phyloP scores from a whole-genome alignment of 139 green algal species.

The Medakamo hakoo region DNA sequence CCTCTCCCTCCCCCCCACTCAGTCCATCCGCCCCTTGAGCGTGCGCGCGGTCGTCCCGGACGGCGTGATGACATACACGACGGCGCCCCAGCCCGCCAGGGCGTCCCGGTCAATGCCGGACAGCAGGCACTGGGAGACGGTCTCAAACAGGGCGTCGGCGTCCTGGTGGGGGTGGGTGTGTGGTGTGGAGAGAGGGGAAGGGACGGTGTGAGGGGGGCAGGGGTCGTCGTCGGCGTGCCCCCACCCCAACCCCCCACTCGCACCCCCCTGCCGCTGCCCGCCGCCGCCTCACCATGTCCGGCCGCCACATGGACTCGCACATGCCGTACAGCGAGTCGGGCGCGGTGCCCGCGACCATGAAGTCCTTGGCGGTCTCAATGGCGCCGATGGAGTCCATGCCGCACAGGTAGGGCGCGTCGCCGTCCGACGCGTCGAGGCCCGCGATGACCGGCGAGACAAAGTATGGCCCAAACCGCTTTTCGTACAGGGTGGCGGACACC shows the following conservation, averaged over 20 bases:
- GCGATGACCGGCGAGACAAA: slow-evolving; percentile 88
- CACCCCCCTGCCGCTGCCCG: not conserved
- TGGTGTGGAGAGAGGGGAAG: too few relatives aligned
- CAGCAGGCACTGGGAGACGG: slow-evolving; percentile 76
- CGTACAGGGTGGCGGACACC: slow-evolving; percentile 85
- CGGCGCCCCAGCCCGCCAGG: slow-evolving; percentile 84
- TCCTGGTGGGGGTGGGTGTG: slow-evolving; percentile 18
- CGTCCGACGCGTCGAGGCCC: slow-evolving; percentile 68
- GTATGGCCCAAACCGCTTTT: slow-evolving; percentile 79
- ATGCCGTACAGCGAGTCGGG: slow-evolving; percentile 87
- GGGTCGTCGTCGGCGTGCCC: not conserved
- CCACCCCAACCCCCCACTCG: not conserved
- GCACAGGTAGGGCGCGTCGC: slow-evolving; percentile 78
- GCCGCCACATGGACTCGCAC: slow-evolving; percentile 87
- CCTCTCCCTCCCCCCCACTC: too few relatives aligned
- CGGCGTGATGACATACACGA: slow-evolving; percentile 87
- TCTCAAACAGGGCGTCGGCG: slow-evolving; percentile 96
- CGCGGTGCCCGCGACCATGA: slow-evolving; percentile 83
- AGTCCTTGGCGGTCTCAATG: slow-evolving; percentile 85
- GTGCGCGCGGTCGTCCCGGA: slow-evolving; percentile 64
- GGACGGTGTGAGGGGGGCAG: not conserved
- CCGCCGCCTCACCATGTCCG: slow-evolving; percentile 46
- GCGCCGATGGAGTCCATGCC: slow-evolving; percentile 94
- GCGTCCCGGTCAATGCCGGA: slow-evolving; percentile 82
- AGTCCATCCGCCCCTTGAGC: slow-evolving; percentile 85